Evolutionary conservation across 2,329 filamentous ascomycete species (phyloP), one percentile per base, ranked within the genome.

Genomic region (Colletotrichum liaoningense): DNA sequence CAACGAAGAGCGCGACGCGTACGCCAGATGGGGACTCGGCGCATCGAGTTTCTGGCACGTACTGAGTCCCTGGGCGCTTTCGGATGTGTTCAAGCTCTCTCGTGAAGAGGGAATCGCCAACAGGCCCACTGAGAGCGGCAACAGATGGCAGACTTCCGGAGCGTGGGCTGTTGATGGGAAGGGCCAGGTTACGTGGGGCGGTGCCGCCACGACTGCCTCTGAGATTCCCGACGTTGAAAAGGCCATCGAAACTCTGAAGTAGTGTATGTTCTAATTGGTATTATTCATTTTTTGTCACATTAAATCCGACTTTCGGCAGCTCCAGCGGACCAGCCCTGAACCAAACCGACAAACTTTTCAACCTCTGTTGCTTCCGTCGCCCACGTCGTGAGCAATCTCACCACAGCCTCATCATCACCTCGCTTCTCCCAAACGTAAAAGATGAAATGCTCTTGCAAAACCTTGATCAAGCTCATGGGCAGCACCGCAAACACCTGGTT

Each of bases 121-220:
- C 79, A 82, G 89, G 28, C 86, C 89, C 3, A 91, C 90, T 2
- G 90, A 92, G 81, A 93, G 89, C 78, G 92, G 92, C 52, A 90
- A 83, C 75, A 82, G 91, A 65, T 94, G 93, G 92, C 92, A 94
- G 86, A 92, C 84, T 30, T 85, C 88, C 58, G 93, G 92, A 33
- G 89, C 88, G 33, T 94, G 91, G 82, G 91, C 88, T 12, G 77
- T 84, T 12, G 60, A 70, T 22, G 55, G 33, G 33, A 5, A 24
- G 19, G 70, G 67, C 12, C 38, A 26, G 14, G 14, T 73, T 3
- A 49, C 35, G 3, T 73, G 70, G 70, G 70, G 70, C 14, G 67
- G 60, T 4, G 26, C 46, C 3, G 52, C 70, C 1, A 52, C 30
- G 56, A 38, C 54, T 12, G 70, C 70, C 9, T 70, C 70, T 4